Evolutionary conservation across 805 yeast genomes (phyloP).

Genomic region (Saturnispora mendoncae): DNA sequence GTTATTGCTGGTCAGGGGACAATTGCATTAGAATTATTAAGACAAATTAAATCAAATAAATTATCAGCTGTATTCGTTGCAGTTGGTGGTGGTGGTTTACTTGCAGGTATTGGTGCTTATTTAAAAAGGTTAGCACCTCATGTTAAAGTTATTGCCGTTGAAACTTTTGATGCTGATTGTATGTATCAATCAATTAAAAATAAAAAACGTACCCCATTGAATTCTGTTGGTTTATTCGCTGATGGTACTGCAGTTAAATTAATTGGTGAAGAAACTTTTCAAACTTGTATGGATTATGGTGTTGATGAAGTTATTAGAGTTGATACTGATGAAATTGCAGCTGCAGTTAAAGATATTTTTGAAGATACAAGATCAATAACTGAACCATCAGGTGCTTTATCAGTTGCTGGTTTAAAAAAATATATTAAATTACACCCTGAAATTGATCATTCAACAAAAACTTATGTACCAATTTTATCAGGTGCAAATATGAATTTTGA

Average conservation of each 20-base stretch:
- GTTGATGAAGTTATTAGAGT: constrained; percentile 79
- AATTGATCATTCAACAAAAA: constrained; percentile 56
- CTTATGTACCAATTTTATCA: constrained; percentile 77
- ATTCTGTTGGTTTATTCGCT: constrained; percentile 89
- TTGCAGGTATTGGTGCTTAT: constrained; percentile 86
- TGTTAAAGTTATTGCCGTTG: constrained; percentile 90
- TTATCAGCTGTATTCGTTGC: constrained; percentile 84
- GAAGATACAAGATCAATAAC: constrained; percentile 90
- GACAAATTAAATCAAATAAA: constrained; percentile 73
- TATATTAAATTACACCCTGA: constrained; percentile 65
- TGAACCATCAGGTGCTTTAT: constrained; percentile 95
- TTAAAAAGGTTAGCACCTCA: constrained; percentile 96
- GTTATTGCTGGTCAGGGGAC: constrained; percentile 99
- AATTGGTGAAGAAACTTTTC: constrained; percentile 86
- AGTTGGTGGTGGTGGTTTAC: constrained; percentile 95
- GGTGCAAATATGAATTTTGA: constrained; percentile 99
- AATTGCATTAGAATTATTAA: constrained; percentile 81
- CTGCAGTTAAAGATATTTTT: constrained; percentile 93
- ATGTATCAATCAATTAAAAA: constrained; percentile 58
- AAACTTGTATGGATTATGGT: constrained; percentile 55
- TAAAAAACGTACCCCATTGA: constrained; percentile 47
- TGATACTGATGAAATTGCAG: constrained; percentile 69
- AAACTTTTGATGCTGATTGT: constrained; percentile 94
- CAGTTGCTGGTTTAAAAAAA: constrained; percentile 90
- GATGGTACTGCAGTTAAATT: constrained; percentile 96